phyloP scores from a whole-genome alignment of 176 grass and related monocot genomes.

The Bolboschoenus planiculmis region DNA sequence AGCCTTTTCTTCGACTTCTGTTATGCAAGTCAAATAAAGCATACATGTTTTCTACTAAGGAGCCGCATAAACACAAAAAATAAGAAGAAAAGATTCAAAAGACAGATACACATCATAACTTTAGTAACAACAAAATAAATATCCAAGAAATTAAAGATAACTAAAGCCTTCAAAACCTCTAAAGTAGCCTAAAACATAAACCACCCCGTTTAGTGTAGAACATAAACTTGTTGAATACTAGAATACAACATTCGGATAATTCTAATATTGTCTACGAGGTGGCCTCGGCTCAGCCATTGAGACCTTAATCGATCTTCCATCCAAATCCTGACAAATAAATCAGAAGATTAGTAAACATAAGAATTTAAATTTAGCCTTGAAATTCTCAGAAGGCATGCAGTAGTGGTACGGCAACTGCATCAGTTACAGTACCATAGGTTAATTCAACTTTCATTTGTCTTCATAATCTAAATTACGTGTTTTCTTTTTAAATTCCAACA shows the following conservation, averaged over 20 bases:
- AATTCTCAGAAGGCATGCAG: not conserved
- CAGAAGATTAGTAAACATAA: not conserved
- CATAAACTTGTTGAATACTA: not conserved
- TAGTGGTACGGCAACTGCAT: not conserved
- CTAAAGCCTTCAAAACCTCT: slow-evolving; percentile 8
- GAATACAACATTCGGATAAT: not conserved
- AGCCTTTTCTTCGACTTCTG: too few relatives aligned
- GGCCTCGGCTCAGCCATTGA: slow-evolving; percentile 77
- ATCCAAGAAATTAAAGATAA: slow-evolving; percentile 1
- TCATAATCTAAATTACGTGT: not conserved
- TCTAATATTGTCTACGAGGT: slow-evolving; percentile 49
- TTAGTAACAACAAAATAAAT: not conserved
- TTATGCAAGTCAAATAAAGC: too few relatives aligned
- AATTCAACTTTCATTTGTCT: not conserved
- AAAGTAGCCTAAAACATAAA: not conserved
- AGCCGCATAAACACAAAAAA: not conserved
- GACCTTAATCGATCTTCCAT: slow-evolving; percentile 78
- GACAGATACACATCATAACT: not conserved
- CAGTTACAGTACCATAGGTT: not conserved
- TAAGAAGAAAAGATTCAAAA: not conserved
- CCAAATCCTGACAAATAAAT: slow-evolving; percentile 50
- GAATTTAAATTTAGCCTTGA: not conserved
- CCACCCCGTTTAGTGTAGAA: not conserved
- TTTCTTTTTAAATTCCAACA: not conserved
- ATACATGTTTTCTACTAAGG: not conserved